These are phyloP conservation scores for Lepidopterella palustris DNA, from an alignment of 495 filamentous ascomycete species.

Conservation along the genomic window DNA sequence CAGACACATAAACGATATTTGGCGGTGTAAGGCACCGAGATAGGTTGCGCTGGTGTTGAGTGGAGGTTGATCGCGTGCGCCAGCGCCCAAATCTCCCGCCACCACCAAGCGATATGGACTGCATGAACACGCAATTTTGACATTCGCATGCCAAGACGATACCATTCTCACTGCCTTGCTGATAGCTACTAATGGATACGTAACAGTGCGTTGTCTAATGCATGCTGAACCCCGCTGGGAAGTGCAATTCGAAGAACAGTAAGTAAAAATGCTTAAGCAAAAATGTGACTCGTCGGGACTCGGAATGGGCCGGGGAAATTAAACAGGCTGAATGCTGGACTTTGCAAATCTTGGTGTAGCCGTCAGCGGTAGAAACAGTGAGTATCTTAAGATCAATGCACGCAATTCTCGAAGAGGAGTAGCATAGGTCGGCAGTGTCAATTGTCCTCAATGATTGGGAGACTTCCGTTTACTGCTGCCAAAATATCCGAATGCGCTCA, in stretches of 20 bases:
- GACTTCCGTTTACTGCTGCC: too few species aligned
- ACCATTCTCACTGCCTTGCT: neutral
- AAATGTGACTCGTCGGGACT: neutral
- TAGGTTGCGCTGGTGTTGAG: slow-evolving; percentile 1
- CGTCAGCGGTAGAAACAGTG: too few species aligned
- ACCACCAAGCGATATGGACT: neutral
- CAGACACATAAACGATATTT: neutral
- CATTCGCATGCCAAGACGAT: slow-evolving; percentile 3
- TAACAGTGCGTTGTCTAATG: neutral
- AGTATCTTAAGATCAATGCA: too few species aligned
- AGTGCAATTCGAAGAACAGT: neutral
- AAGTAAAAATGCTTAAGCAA: neutral
- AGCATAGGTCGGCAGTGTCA: too few species aligned
- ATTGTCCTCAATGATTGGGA: too few species aligned
- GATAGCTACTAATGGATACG: neutral
- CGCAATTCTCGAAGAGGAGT: too few species aligned
- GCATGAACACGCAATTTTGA: neutral
- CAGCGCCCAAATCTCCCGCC: neutral
- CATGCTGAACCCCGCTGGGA: neutral
- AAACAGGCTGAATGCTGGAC: neutral
- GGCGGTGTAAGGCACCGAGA: neutral
- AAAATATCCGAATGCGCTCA: too few species aligned
- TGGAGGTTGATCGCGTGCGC: slow-evolving; percentile 2
- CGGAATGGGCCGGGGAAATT: neutral
- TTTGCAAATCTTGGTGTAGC: too few species aligned